Conservation (phyloP, 352 stramenopile genomes). For the Phytophthora ramorum region DNA sequence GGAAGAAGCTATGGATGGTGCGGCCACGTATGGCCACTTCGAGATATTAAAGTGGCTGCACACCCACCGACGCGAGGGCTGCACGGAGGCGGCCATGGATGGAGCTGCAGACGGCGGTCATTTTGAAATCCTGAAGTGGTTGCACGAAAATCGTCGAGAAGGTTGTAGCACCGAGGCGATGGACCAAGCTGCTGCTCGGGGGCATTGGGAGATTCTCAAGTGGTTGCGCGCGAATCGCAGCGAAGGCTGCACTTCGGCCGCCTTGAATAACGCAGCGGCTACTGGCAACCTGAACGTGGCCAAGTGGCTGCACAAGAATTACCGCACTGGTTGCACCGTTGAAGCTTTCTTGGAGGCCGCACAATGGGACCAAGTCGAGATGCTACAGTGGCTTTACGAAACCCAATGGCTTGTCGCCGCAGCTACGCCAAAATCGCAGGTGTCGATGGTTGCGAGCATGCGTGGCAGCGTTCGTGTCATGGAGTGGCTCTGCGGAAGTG, state of each 20-base stretch:
- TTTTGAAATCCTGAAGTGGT: background rate
- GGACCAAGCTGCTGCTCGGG: too few relatives aligned
- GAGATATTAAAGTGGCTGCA: background rate
- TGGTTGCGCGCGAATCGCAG: background rate
- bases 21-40: background rate
- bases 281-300: constrained; percentile 3
- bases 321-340: background rate
- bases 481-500: too few relatives aligned
- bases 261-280: background rate
- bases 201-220: background rate
- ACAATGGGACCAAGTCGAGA: background rate
- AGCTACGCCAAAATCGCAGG: too few relatives aligned
- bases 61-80: background rate
- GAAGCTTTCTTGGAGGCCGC: background rate
- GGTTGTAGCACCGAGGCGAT: too few relatives aligned
- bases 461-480: too few relatives aligned
- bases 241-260: background rate
- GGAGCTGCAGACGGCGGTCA: background rate
- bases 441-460: too few relatives aligned
- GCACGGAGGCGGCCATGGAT: background rate
- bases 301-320: background rate
- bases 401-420: background rate
- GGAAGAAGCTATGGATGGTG: background rate
- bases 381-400: background rate
- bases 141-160: too few relatives aligned